A percentile compares a stretch with the other conserved stretches of the same genome.
Evolutionary conservation across 106 monocot species (phyloP).

Genomic region (Platanthera guangdongensis): DNA sequence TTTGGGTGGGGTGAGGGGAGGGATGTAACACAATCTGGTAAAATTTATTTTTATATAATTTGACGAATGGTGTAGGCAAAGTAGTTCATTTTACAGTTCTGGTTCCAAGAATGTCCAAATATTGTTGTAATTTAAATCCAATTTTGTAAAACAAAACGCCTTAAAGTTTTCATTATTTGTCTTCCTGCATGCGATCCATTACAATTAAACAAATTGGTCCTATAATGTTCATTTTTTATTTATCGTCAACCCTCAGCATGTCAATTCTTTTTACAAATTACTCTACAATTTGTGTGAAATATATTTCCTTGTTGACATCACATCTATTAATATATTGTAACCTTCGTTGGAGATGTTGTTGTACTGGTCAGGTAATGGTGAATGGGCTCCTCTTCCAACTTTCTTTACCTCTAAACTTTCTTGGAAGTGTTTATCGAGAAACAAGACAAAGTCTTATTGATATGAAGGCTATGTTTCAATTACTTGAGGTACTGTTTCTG

Average conservation of each 20-base stretch:
- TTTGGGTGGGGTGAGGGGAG: too few species aligned
- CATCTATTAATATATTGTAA: neutral
- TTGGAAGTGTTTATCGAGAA: slow-evolving; percentile 96
- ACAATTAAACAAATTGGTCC: neutral
- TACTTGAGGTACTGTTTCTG: slow-evolving; percentile 69
- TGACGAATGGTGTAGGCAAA: neutral
- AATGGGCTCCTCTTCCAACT: slow-evolving; percentile 98
- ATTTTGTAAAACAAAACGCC: neutral
- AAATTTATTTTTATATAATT: neutral
- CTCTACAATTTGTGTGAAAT: neutral
- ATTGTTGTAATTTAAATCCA: neutral
- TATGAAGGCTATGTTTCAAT: slow-evolving; percentile 98
- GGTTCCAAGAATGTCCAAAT: neutral
- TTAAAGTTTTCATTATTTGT: neutral
- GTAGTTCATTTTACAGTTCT: neutral
- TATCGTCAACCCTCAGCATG: too few species aligned
- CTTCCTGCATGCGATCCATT: neutral
- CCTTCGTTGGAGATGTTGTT: neutral
- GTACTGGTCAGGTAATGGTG: slow-evolving; percentile 79
- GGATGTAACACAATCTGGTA: neutral
- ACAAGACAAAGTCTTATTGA: slow-evolving; percentile 98
- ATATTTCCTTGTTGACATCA: neutral
- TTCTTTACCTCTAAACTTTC: slow-evolving; percentile 94
- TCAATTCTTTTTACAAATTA: neutral
- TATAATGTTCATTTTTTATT: neutral